phyloP scores from a whole-genome alignment of 306 rosid species.

The Corylus americana region DNA sequence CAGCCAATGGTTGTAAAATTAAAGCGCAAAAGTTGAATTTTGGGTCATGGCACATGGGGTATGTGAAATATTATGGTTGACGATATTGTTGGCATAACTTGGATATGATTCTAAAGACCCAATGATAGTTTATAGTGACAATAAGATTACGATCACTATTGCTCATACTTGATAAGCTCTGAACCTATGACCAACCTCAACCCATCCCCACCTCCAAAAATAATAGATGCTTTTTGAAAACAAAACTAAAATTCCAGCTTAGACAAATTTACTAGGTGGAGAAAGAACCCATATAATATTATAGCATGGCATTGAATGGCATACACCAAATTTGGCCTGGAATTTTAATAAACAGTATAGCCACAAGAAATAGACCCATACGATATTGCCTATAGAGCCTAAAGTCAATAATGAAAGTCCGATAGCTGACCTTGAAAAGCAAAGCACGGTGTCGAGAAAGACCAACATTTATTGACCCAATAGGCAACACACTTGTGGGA shows the following conservation, averaged over 20 bases:
- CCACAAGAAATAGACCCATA: neutral
- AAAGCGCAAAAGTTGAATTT: no score
- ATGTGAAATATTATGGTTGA: no score
- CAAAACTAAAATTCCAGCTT: neutral
- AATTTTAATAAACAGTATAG: neutral
- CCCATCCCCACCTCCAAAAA: neutral
- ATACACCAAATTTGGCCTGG: neutral
- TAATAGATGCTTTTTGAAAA: neutral
- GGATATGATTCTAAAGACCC: no score
- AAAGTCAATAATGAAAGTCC: constrained; percentile 12
- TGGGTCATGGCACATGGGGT: no score
- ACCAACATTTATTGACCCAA: constrained; percentile 92
- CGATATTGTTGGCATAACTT: no score
- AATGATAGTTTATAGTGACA: no score
- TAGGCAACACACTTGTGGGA: constrained; percentile 78
- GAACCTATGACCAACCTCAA: neutral
- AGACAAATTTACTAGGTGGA: neutral
- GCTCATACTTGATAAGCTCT: no score
- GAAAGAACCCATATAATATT: neutral
- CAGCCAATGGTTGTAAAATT: no score
- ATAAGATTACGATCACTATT: no score
- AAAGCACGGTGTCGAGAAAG: constrained; percentile 96
- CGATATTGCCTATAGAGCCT: constrained; percentile 25
- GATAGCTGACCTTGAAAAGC: constrained; percentile 84
- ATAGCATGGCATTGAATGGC: neutral